Evolutionary conservation across 1,284 basidiomycete genomes (phyloP).

Genomic region (Irpex lacteus): DNA sequence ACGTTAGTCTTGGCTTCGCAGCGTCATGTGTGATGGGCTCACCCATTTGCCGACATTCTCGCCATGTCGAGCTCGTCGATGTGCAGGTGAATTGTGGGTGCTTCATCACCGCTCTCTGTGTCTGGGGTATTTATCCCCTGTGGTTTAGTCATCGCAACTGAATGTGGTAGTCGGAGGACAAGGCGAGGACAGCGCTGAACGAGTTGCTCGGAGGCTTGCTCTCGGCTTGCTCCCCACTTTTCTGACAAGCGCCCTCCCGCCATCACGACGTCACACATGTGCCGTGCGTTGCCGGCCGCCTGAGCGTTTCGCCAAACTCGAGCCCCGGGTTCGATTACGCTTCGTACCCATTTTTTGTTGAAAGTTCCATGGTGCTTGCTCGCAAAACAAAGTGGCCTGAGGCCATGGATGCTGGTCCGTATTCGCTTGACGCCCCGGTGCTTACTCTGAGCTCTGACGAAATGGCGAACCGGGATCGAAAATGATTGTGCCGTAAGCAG

Average conservation of each 20-base stretch:
- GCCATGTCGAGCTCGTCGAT: conserved; percentile 8
- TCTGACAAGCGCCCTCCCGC: neutral
- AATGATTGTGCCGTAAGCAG: too few relatives aligned
- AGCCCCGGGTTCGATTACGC: neutral
- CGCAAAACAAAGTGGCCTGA: neutral
- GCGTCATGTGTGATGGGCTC: neutral
- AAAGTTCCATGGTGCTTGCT: neutral
- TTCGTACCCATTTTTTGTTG: neutral
- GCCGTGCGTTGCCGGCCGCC: neutral
- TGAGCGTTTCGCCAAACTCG: neutral
- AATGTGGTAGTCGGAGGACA: neutral
- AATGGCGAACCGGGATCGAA: too few relatives aligned
- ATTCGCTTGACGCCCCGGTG: too few relatives aligned
- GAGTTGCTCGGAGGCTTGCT: too few relatives aligned
- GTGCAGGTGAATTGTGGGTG: conserved; percentile 7
- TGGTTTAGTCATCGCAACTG: conserved; percentile 20
- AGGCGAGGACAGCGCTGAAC: neutral
- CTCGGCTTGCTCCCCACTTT: neutral
- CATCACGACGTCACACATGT: neutral
- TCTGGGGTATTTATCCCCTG: neutral
- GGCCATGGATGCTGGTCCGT: too few relatives aligned
- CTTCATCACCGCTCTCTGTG: neutral
- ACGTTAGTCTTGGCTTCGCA: conserved; percentile 5
- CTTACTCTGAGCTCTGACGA: too few relatives aligned
- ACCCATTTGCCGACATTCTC: conserved; percentile 9